Conservation (phyloP, 495 filamentous ascomycete species). For the Pyrenula aspistea region DNA sequence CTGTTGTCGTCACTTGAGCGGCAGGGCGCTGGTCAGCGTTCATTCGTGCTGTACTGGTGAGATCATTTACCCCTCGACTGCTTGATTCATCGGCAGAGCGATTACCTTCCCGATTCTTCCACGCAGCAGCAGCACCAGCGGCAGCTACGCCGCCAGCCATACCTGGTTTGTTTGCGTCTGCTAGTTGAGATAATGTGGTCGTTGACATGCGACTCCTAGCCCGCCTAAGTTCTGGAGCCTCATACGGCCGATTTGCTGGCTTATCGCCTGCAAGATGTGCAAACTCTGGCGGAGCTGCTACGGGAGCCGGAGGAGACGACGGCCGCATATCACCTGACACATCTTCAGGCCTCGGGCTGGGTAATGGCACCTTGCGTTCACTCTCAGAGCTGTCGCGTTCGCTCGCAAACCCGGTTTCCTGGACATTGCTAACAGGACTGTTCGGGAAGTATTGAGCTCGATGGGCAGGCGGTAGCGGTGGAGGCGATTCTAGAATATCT, state of each 20-base stretch:
- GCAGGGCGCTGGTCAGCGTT: background rate
- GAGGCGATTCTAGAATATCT: constrained; percentile 8
- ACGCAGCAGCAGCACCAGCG: constrained; percentile 24
- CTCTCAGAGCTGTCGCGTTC: constrained; percentile 50
- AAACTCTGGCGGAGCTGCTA: constrained; percentile 65
- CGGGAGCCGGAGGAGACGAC: constrained; percentile 56
- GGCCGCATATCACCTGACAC: constrained; percentile 37
- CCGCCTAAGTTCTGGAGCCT: constrained; percentile 60
- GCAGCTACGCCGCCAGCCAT: constrained; percentile 16
- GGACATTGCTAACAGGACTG: constrained; percentile 13
- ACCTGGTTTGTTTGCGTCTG: constrained; percentile 45
- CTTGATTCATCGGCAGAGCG: constrained; percentile 11
- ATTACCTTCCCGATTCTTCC: constrained; percentile 17
- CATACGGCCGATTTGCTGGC: constrained; percentile 55
- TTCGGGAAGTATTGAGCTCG: constrained; percentile 9
- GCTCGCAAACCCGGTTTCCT: constrained; percentile 13
- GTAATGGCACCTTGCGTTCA: constrained; percentile 27
- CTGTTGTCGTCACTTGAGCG: constrained; percentile 1
- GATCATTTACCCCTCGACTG: constrained; percentile 1
- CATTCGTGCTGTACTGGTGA: background rate
- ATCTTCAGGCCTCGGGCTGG: constrained; percentile 9
- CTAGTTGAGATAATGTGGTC: constrained; percentile 66
- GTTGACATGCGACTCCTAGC: constrained; percentile 72
- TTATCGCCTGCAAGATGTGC: constrained; percentile 53
- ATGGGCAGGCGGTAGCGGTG: constrained; percentile 33